Base-by-base conservation (phyloP, 2,329 filamentous ascomycete species). In the Hirsutella minnesotensis region DNA sequence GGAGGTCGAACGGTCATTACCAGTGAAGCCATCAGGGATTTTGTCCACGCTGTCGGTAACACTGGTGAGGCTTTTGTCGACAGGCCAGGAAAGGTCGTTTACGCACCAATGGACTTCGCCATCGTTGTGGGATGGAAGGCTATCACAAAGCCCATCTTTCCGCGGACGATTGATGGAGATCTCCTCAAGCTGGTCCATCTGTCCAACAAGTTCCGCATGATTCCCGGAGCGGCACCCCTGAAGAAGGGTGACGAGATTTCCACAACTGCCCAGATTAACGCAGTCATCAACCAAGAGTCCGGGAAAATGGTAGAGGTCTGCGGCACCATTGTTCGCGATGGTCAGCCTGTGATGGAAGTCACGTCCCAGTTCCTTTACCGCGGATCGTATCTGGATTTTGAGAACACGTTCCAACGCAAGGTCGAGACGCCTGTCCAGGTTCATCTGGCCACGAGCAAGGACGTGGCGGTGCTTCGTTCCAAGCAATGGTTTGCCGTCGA, bases 271-370 rank as follows among this genome's bases (percentile, higher is more conserved):
- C 88, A 94, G 62, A 86, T 98, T 68, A 96, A 98, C 55, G 88
- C 92, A 15, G 88, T 98, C 56, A 83, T 98, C 70, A 98, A 96
- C 69, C 89, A 98, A 63, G 88, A 95, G 13, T 88, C 92, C 46
- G 92, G 92, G 39, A 98, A 98, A 74, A 95, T 98, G 89, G 94
- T 98, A 16, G 94, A 98, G 66, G 90, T 98, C n/a, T 95, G 89
- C 56, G 92, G 92, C 48, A 98, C 92, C 5, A 95, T 98, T 56
- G 83, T 77, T 42, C 83, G 92, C 36, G 79, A 89, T 42, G 83
- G 83, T 21, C 65, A 85, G 61, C 74, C 88, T 5, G 87, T 98
- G 49, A 98, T 98, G 92, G 88, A 98, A 60, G 92, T 98, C 22
- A 96, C 89, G 12, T 95, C 88, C 48, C 92, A 98, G 64, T 98